Percentiles rank a stretch among this genome's conserved stretches.
These are phyloP conservation scores for Dovyalis caffra DNA, from an alignment of 345 rosid genomes.

Conservation along the genomic window DNA sequence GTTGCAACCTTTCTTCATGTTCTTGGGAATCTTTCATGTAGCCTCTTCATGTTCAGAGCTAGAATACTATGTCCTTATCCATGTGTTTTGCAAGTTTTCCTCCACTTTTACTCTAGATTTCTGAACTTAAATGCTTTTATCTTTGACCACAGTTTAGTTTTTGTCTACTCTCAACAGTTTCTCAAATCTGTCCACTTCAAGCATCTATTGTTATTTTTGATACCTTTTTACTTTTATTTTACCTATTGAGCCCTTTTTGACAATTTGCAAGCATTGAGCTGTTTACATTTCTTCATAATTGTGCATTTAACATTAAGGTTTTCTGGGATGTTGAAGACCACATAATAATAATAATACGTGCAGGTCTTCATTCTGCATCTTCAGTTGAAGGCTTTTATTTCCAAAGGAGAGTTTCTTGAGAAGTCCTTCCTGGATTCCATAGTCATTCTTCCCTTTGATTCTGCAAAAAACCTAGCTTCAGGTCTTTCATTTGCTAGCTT, in stretches of 20 bases:
- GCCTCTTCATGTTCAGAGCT: background rate
- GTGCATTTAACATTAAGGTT: background rate
- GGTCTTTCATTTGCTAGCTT: constrained; percentile 55
- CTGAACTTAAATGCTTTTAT: background rate
- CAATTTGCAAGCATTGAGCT: background rate
- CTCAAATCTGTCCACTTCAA: background rate
- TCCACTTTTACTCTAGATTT: background rate
- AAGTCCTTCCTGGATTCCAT: constrained; percentile 27
- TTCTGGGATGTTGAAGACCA: constrained; percentile 7
- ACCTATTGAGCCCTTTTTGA: background rate
- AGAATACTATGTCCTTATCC: background rate
- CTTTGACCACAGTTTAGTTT: background rate
- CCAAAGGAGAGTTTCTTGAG: constrained; percentile 39
- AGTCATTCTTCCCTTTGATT: constrained; percentile 27
- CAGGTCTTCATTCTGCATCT: constrained; percentile 56
- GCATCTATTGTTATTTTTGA: background rate
- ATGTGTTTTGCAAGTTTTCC: background rate
- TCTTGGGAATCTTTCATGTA: background rate
- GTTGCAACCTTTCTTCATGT: no score
- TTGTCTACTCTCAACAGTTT: no score
- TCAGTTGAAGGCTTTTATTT: constrained; percentile 51
- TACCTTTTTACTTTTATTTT: background rate
- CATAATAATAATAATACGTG: constrained; percentile 12
- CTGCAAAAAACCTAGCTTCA: constrained; percentile 35
- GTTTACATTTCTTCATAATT: background rate